Evolutionary conservation across 176 grass and related monocot species (phyloP), one percentile per base, ranked within the genome.

Genomic region (Alloteropsis semialata): DNA sequence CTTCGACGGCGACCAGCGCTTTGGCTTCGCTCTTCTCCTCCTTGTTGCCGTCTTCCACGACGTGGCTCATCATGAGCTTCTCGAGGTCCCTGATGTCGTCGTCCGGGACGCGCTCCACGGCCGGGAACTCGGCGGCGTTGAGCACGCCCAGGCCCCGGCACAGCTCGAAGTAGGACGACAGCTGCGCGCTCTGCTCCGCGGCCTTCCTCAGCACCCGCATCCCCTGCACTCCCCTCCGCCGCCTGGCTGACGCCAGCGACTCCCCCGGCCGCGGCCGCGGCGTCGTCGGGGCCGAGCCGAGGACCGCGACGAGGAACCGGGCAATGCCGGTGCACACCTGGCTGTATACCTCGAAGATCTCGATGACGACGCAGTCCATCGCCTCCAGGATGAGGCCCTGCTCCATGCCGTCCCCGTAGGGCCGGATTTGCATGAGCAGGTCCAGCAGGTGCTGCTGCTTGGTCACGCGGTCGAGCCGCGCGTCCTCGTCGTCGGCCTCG

Each of bases 341-440:
- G 81, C 90, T 93, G 88, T 98, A 95, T 4, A 98, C 96, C 65
- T 98, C 96, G 81, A 95, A 98, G 75, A 93, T 95, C 87, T 98
- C 92, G 76, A 98, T 90, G 64, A 91, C 87, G 15, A 91, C 90
- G 53, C 92, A 95, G 64, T 98, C 90, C 92, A 98, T 98, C 0
- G 92, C 96, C 33, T 98, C 92, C 24, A 95, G 79, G 6, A 98
- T 33, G 62, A 98, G 92, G 19, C 62, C 89, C 13, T 82, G 63
- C 78, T 93, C 88, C 92, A 95, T 91, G 27, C 86, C 96, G 65
- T 95, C 88, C 12, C 80, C 90, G 64, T 95, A 93, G 34, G 92
- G 96, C 14, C 88, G 84, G 79, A 95, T 95, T 29, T 95, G 84
- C 90, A 98, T 90, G 34, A 98, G 78, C 76, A 98, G 83, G 46